Evolutionary conservation across 1,139 yeast species (phyloP).

Genomic region (Debaryomyces robertsiae): DNA sequence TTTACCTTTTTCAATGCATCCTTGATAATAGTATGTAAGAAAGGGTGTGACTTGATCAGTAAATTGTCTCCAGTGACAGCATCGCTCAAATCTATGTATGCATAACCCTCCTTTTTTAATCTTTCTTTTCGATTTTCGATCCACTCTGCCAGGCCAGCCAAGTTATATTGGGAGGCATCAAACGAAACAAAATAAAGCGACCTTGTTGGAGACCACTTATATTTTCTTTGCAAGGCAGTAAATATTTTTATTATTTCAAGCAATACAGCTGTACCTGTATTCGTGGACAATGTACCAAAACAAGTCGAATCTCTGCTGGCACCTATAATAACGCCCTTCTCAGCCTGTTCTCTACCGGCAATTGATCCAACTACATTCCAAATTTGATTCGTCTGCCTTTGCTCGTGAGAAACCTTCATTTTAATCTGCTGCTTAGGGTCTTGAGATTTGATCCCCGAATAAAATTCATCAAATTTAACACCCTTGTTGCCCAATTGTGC

Average conservation of each 20-base stretch:
- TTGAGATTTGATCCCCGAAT: constrained; percentile 37
- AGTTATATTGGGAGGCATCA: constrained; percentile 81
- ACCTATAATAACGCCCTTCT: constrained; percentile 75
- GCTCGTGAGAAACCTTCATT: constrained; percentile 48
- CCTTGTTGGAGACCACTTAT: constrained; percentile 83
- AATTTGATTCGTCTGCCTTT: constrained; percentile 63
- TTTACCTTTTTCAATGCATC: constrained; percentile 43
- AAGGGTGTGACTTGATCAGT: constrained; percentile 66
- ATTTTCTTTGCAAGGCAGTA: constrained; percentile 63
- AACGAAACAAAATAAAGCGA: constrained; percentile 82
- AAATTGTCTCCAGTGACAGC: constrained; percentile 66
- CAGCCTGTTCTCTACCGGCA: constrained; percentile 78
- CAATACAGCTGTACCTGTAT: constrained; percentile 75
- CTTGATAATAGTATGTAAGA: constrained; percentile 50
- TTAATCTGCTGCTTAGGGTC: constrained; percentile 25
- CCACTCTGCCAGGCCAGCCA: constrained; percentile 86
- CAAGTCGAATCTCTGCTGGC: constrained; percentile 82
- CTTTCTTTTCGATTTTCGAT: constrained; percentile 58
- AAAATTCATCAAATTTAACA: constrained; percentile 30
- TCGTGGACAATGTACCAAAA: constrained; percentile 71
- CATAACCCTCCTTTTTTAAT: constrained; percentile 62
- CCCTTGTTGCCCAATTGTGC: constrained; percentile 53
- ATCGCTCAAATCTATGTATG: constrained; percentile 78
- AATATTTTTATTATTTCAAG: constrained; percentile 73
- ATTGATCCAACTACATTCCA: constrained; percentile 83